A percentile compares a stretch with the other conserved stretches of the same genome.
Evolutionary conservation across 2,329 filamentous ascomycete genomes (phyloP).

Genomic region (Xylariaceae sp.): DNA sequence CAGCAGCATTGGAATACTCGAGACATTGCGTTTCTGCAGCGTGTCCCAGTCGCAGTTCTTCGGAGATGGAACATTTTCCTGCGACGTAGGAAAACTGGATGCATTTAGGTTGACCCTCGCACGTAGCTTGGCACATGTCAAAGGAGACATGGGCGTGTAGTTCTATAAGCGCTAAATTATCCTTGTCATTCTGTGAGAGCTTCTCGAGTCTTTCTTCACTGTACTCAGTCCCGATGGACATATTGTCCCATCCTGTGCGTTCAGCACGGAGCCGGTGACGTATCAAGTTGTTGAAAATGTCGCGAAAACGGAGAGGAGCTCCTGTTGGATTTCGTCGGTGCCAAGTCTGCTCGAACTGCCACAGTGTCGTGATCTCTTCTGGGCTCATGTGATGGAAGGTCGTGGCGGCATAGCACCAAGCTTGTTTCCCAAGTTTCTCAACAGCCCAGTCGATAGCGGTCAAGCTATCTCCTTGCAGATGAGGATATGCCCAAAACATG

Average conservation of each 20-base stretch:
- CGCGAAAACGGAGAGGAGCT: slow-evolving; percentile 27
- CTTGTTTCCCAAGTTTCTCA: slow-evolving; percentile 26
- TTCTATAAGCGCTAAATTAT: slow-evolving; percentile 25
- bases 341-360: slow-evolving; percentile 31
- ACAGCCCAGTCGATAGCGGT: slow-evolving; percentile 29
- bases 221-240: slow-evolving; percentile 29
- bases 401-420: slow-evolving; percentile 32
- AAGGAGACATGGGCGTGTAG: slow-evolving; percentile 28
- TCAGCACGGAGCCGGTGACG: slow-evolving; percentile 24
- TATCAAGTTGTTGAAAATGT: slow-evolving; percentile 30
- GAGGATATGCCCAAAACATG: slow-evolving; percentile 31
- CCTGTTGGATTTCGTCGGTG: slow-evolving; percentile 20
- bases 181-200: slow-evolving; percentile 20
- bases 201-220: slow-evolving; percentile 28
- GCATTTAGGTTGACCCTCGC: slow-evolving; percentile 26
- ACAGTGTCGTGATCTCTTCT: slow-evolving; percentile 27
- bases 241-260: slow-evolving; percentile 28
- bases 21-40: slow-evolving; percentile 27
- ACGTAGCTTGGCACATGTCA: slow-evolving; percentile 28
- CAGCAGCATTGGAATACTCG: slow-evolving; percentile 29
- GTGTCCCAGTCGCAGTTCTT: slow-evolving; percentile 28
- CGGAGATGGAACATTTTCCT: slow-evolving; percentile 28
- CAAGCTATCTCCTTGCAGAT: slow-evolving; percentile 29
- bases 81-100: slow-evolving; percentile 31
- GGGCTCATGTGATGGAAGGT: slow-evolving; percentile 33